phyloP scores from a whole-genome alignment of 2,329 filamentous ascomycete species.

The Alternaria rosae region DNA sequence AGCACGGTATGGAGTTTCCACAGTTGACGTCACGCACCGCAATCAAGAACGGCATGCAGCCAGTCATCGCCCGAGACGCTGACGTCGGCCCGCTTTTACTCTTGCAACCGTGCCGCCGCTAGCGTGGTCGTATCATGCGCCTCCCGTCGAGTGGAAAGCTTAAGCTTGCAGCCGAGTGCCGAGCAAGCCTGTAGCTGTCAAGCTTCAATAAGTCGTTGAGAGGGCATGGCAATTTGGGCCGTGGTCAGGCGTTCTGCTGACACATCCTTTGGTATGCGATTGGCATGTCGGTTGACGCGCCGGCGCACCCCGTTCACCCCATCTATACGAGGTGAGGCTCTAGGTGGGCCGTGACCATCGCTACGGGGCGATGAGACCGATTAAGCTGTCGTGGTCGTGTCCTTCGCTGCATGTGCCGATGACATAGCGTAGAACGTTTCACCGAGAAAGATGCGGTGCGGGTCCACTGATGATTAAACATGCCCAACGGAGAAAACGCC shows the following conservation, averaged over 20 bases:
- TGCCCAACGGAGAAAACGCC: neutral
- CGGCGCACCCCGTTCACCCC: neutral
- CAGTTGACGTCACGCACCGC: slow-evolving; percentile 25
- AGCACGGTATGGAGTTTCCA: slow-evolving; percentile 9
- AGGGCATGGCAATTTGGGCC: neutral
- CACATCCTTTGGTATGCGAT: neutral
- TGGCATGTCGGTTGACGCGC: neutral
- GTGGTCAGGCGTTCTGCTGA: neutral
- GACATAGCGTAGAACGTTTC: neutral
- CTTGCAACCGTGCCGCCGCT: slow-evolving; percentile 28
- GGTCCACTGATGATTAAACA: neutral
- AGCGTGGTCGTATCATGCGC: slow-evolving; percentile 10
- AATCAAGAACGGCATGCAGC: slow-evolving; percentile 11
- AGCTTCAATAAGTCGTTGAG: slow-evolving; percentile 6
- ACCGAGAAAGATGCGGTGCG: neutral
- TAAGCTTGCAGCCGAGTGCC: slow-evolving; percentile 19
- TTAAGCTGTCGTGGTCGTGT: neutral
- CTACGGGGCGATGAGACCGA: neutral
- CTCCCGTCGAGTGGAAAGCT: slow-evolving; percentile 24
- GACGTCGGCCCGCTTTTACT: slow-evolving; percentile 29
- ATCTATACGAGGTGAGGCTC: neutral
- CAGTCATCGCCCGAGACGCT: slow-evolving; percentile 16
- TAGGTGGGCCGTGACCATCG: neutral
- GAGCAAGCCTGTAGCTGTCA: slow-evolving; percentile 5
- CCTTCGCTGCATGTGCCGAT: neutral